phyloP scores from a whole-genome alignment of 106 monocot genomes.

The Alisma plantagoaquatica region DNA sequence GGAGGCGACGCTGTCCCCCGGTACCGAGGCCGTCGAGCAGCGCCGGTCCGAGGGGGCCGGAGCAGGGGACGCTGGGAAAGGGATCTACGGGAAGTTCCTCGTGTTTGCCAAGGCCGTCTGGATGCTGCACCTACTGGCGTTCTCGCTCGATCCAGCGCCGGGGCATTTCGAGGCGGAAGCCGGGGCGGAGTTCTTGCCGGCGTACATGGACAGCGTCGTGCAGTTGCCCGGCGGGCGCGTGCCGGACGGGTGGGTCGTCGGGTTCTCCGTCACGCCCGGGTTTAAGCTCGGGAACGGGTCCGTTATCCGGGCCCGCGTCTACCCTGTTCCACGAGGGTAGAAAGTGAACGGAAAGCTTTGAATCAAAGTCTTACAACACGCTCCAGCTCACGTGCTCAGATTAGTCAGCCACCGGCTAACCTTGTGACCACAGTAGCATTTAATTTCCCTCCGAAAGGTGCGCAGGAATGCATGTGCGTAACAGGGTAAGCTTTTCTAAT shows the following conservation, averaged over 20 bases:
- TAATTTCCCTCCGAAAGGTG: too few species aligned
- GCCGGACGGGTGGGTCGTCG: slow-evolving; percentile 39
- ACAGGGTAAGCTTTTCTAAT: too few species aligned
- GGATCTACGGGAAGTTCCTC: slow-evolving; percentile 78
- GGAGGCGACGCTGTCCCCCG: slow-evolving; percentile 71
- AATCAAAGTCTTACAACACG: too few species aligned
- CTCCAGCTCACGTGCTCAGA: too few species aligned
- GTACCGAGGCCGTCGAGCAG: slow-evolving; percentile 8
- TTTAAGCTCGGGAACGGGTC: slow-evolving; percentile 70
- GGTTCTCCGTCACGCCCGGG: slow-evolving; percentile 66
- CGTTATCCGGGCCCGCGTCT: slow-evolving; percentile 63
- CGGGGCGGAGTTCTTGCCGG: slow-evolving; percentile 57
- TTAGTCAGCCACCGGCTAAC: too few species aligned
- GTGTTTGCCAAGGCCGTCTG: slow-evolving; percentile 78
- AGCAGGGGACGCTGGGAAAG: slow-evolving; percentile 57
- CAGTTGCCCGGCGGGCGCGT: slow-evolving; percentile 25
- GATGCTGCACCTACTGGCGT: slow-evolving; percentile 84
- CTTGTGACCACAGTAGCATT: too few species aligned
- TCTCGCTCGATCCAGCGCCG: slow-evolving; percentile 73
- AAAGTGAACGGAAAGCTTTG: too few species aligned
- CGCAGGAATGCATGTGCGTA: too few species aligned
- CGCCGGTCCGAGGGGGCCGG: slow-evolving; percentile 38
- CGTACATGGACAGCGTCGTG: slow-evolving; percentile 84
- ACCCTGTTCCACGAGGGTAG: slow-evolving; percentile 23
- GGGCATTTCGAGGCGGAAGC: slow-evolving; percentile 65